Conservation (phyloP, 1,139 yeast genomes). For the Pichia sp. region DNA sequence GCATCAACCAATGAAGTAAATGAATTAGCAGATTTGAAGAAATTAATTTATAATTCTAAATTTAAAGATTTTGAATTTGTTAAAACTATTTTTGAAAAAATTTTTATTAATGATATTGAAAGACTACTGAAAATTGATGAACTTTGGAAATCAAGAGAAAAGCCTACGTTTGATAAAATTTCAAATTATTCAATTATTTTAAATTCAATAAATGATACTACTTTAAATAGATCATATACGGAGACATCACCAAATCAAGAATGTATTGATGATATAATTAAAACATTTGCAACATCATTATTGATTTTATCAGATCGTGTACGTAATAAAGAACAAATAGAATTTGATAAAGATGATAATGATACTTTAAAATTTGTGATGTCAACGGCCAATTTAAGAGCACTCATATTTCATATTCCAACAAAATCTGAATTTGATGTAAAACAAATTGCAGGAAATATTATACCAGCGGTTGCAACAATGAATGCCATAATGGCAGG, state of each 20-base stretch:
- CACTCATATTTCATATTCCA: constrained; percentile 66
- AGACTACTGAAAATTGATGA: constrained; percentile 66
- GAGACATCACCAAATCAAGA: constrained; percentile 42
- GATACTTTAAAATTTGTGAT: constrained; percentile 86
- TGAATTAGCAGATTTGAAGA: constrained; percentile 63
- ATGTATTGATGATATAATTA: constrained; percentile 65
- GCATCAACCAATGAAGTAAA: constrained; percentile 67
- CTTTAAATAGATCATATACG: neutral
- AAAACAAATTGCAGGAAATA: constrained; percentile 94
- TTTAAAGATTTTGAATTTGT: constrained; percentile 28
- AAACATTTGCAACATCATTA: constrained; percentile 50
- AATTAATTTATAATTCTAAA: constrained; percentile 32
- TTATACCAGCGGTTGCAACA: constrained; percentile 97
- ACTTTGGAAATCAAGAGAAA: constrained; percentile 67
- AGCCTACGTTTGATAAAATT: constrained; percentile 43
- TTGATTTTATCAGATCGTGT: constrained; percentile 47
- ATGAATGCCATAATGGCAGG: constrained; percentile 96
- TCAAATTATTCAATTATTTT: neutral
- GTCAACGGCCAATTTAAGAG: constrained; percentile 80
- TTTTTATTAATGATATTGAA: constrained; percentile 66
- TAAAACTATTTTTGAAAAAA: constrained; percentile 44
- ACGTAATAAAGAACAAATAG: constrained; percentile 37
- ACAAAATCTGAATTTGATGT: constrained; percentile 76
- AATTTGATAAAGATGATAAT: constrained; percentile 92
- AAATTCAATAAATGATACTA: neutral